Evolutionary conservation across 2,329 filamentous ascomycete genomes (phyloP).

Genomic region (Penicillium sp.): DNA sequence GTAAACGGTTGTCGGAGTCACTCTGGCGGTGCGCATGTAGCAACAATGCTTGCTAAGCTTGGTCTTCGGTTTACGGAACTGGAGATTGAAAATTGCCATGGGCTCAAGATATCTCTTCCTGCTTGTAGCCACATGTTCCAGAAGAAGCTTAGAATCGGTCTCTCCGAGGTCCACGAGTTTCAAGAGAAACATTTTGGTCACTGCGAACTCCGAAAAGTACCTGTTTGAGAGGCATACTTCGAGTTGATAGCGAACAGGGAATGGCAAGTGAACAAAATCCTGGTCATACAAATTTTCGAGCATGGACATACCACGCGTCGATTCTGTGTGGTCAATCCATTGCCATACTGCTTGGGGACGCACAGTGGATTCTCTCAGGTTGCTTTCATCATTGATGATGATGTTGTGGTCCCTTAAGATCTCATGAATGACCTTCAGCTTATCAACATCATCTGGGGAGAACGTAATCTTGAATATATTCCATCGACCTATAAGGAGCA

Average conservation of each 20-base stretch:
- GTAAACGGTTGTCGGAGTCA: slow-evolving; percentile 84
- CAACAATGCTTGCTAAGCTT: slow-evolving; percentile 71
- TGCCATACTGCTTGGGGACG: slow-evolving; percentile 36
- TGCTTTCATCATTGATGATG: slow-evolving; percentile 43
- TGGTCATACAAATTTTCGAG: slow-evolving; percentile 36
- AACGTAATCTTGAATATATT: slow-evolving; percentile 59
- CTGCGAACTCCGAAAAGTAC: slow-evolving; percentile 72
- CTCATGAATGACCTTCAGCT: slow-evolving; percentile 43
- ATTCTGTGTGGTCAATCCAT: slow-evolving; percentile 39
- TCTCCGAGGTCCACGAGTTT: slow-evolving; percentile 56
- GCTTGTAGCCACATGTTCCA: slow-evolving; percentile 72
- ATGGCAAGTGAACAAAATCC: slow-evolving; percentile 55
- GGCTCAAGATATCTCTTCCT: slow-evolving; percentile 66
- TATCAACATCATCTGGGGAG: slow-evolving; percentile 24
- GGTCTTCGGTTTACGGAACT: slow-evolving; percentile 44
- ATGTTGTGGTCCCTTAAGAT: slow-evolving; percentile 75
- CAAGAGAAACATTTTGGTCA: slow-evolving; percentile 67
- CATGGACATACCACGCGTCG: slow-evolving; percentile 14
- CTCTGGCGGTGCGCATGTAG: slow-evolving; percentile 70
- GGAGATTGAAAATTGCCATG: slow-evolving; percentile 67
- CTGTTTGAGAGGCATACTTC: slow-evolving; percentile 89
- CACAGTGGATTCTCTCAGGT: slow-evolving; percentile 41
- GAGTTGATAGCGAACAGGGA: slow-evolving; percentile 80
- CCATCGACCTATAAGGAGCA: slow-evolving; percentile 55
- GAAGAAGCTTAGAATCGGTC: slow-evolving; percentile 61